These are phyloP conservation scores for Amylocarpus encephaloides DNA, from an alignment of 2,329 filamentous ascomycete species.

Conservation along the genomic window DNA sequence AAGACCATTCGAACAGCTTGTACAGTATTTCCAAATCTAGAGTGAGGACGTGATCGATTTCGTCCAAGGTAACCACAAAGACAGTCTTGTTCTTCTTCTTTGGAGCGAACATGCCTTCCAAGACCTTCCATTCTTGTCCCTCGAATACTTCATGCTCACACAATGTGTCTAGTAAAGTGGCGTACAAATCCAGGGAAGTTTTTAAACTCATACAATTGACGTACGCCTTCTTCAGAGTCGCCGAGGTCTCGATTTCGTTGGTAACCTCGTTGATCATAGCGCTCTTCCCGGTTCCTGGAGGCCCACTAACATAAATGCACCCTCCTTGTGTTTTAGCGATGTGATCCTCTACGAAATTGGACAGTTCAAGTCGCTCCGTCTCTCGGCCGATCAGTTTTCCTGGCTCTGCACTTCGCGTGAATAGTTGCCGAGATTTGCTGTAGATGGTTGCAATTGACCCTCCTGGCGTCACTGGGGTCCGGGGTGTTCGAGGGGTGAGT, in stretches of 20 bases:
- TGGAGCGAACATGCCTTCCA: conserved; percentile 67
- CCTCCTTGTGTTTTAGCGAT: conserved; percentile 57
- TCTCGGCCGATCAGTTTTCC: conserved; percentile 31
- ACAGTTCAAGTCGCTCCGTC: conserved; percentile 56
- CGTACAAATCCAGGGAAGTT: conserved; percentile 77
- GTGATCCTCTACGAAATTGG: conserved; percentile 60
- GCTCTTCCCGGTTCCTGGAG: conserved; percentile 94
- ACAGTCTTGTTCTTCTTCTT: conserved; percentile 50
- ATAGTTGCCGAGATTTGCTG: conserved; percentile 79
- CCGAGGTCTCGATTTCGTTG: conserved; percentile 45
- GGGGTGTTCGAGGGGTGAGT: conserved; percentile 71
- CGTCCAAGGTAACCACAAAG: conserved; percentile 84
- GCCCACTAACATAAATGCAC: conserved; percentile 91
- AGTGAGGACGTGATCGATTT: conserved; percentile 89
- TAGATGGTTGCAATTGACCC: conserved; percentile 68
- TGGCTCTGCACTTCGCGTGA: conserved; percentile 52
- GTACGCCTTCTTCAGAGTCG: conserved; percentile 61
- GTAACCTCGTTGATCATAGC: conserved; percentile 82
- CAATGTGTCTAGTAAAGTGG: conserved; percentile 66
- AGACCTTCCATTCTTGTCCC: conserved; percentile 57
- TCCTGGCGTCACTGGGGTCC: conserved; percentile 65
- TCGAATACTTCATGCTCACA: conserved; percentile 56
- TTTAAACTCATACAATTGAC: conserved; percentile 98
- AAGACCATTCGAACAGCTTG: conserved; percentile 92
- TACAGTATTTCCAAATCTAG: conserved; percentile 86